Evolutionary conservation across 75 land plant genomes (phyloP).

Genomic region (Sequoia sempervirens): DNA sequence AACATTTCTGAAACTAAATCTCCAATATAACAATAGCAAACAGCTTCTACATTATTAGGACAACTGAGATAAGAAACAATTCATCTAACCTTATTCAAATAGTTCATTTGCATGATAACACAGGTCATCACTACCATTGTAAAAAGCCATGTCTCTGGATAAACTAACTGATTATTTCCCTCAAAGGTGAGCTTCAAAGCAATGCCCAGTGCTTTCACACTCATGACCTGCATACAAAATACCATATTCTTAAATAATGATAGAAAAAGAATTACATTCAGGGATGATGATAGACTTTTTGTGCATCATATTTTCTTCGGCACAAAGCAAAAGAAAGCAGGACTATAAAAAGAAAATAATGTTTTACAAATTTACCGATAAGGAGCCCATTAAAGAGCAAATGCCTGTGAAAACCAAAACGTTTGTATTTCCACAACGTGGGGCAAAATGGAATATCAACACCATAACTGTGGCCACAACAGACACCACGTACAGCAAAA

Average conservation of each 20-base stretch:
- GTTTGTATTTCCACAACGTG: constrained; percentile 70
- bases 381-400: constrained; percentile 94
- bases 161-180: constrained; percentile 74
- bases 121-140: constrained; percentile 52
- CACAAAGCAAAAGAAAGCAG: constrained; percentile 6
- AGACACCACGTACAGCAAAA: constrained; percentile 60
- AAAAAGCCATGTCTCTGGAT: constrained; percentile 83
- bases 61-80: neutral
- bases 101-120: constrained; percentile 72
- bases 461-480: constrained; percentile 64
- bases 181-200: constrained; percentile 79
- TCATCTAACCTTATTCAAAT: constrained; percentile 82
- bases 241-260: neutral
- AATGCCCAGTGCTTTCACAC: constrained; percentile 87
- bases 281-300: neutral
- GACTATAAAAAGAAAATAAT: neutral
- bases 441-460: constrained; percentile 67
- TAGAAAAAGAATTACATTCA: neutral
- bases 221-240: constrained; percentile 69
- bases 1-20: neutral
- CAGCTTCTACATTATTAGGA: neutral
- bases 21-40: neutral
- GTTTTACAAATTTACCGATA: constrained; percentile 52
- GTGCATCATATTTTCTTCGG: neutral
- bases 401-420: constrained; percentile 82